A percentile compares a stretch with the other conserved stretches of the same genome.
These are phyloP conservation scores for Polychaeton citri DNA, from an alignment of 2,329 filamentous ascomycete genomes.

Conservation along the genomic window DNA sequence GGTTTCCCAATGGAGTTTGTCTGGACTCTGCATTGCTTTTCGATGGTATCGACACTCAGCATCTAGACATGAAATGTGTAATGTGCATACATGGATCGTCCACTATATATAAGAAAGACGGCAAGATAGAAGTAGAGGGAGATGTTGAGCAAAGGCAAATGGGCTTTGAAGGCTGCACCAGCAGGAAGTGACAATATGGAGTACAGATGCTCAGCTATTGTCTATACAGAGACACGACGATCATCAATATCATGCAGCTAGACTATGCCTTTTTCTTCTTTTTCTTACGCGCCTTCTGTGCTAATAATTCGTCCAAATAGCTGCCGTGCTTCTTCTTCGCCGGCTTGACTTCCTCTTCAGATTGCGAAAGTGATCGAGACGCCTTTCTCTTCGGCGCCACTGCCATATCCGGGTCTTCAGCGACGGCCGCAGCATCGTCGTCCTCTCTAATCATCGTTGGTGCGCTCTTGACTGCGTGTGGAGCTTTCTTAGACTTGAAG, in stretches of 20 bases:
- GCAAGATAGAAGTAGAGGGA: too few species aligned
- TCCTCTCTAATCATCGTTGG: too few species aligned
- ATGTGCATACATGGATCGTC: background rate
- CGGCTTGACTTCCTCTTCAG: conserved; percentile 10
- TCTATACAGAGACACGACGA: too few species aligned
- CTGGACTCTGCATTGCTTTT: too few species aligned
- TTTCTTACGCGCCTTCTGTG: conserved; percentile 37
- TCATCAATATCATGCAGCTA: too few species aligned
- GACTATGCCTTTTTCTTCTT: conserved; percentile 30
- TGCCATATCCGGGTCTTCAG: conserved; percentile 1
- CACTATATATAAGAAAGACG: too few species aligned
- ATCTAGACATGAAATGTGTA: conserved; percentile 1
- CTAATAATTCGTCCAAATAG: conserved; percentile 42
- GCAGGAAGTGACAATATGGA: too few species aligned
- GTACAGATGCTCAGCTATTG: too few species aligned
- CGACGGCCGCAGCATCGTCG: conserved; percentile 3
- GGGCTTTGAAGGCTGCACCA: too few species aligned
- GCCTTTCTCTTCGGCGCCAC: conserved; percentile 4
- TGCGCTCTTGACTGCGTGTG: conserved; percentile 5
- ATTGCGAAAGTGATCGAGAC: conserved; percentile 4
- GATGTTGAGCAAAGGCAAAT: too few species aligned
- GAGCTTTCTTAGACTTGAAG: conserved; percentile 11
- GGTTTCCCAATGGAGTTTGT: too few species aligned
- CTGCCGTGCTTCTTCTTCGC: conserved; percentile 24
- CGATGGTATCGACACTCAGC: too few species aligned